These are phyloP conservation scores for Curvularia hawaiiensis DNA, from an alignment of 2,329 filamentous ascomycete genomes.

Conservation along the genomic window DNA sequence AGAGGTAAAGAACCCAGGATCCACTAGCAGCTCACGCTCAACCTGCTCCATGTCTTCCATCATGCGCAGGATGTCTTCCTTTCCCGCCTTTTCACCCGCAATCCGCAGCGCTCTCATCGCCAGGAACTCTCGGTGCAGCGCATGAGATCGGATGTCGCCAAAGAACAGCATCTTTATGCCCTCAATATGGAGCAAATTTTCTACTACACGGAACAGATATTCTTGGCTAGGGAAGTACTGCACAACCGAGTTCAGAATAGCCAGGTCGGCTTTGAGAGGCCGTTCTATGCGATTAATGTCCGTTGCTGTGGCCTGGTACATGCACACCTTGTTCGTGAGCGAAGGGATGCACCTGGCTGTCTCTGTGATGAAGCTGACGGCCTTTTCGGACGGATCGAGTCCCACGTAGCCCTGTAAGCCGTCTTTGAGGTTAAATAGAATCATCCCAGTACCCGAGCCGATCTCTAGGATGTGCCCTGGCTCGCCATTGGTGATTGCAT, in stretches of 20 bases:
- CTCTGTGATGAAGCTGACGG: slow-evolving; percentile 5
- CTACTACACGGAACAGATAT: slow-evolving; percentile 10
- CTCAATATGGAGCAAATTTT: neutral
- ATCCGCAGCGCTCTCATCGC: slow-evolving; percentile 4
- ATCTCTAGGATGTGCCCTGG: slow-evolving; percentile 12
- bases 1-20: slow-evolving; percentile 14
- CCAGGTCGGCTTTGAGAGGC: neutral
- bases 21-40: slow-evolving; percentile 10
- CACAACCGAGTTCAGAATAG: slow-evolving; percentile 14
- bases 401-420: slow-evolving; percentile 9
- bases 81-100: neutral
- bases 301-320: slow-evolving; percentile 4
- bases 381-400: slow-evolving; percentile 8
- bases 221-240: slow-evolving; percentile 20
- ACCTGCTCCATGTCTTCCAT: slow-evolving; percentile 7
- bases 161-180: slow-evolving; percentile 3
- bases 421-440: slow-evolving; percentile 16
- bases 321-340: slow-evolving; percentile 6
- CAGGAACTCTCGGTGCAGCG: slow-evolving; percentile 11
- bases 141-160: slow-evolving; percentile 13
- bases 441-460: slow-evolving; percentile 16
- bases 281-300: neutral
- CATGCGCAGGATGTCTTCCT: slow-evolving; percentile 4
- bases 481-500: neutral
- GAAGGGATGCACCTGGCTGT: slow-evolving; percentile 9